phyloP scores from a whole-genome alignment of 176 grass and related monocot species.

The Eragrostis curvula region DNA sequence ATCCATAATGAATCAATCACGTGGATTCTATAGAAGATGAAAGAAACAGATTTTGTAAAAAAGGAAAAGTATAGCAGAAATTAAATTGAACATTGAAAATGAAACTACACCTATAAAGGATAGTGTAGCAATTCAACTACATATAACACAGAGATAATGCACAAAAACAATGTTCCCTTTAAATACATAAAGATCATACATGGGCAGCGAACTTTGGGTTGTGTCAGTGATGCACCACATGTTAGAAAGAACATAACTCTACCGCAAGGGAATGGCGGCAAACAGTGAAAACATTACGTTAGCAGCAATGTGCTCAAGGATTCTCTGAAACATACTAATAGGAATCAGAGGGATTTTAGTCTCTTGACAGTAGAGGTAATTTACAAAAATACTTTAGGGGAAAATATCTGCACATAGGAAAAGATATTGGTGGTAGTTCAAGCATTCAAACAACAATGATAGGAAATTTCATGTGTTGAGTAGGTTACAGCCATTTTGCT shows the following conservation, averaged over 20 bases:
- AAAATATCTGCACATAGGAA: background rate
- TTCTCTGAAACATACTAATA: constrained; percentile 4
- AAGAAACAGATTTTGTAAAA: background rate
- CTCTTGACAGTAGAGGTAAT: background rate
- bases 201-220: background rate
- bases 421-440: background rate
- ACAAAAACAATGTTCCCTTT: background rate
- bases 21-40: background rate
- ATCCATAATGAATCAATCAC: background rate
- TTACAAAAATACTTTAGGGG: background rate
- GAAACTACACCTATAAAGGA: background rate
- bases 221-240: background rate
- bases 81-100: background rate
- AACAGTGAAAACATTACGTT: background rate
- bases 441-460: background rate
- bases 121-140: background rate
- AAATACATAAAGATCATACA: background rate
- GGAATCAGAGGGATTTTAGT: background rate
- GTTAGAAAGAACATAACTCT: background rate
- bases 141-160: background rate
- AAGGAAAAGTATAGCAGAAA: background rate
- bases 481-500: background rate
- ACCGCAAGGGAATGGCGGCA: background rate
- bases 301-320: background rate
- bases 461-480: background rate